These are phyloP conservation scores for Spongospora subterranea DNA, from an alignment of 208 protist genomes.

Conservation along the genomic window DNA sequence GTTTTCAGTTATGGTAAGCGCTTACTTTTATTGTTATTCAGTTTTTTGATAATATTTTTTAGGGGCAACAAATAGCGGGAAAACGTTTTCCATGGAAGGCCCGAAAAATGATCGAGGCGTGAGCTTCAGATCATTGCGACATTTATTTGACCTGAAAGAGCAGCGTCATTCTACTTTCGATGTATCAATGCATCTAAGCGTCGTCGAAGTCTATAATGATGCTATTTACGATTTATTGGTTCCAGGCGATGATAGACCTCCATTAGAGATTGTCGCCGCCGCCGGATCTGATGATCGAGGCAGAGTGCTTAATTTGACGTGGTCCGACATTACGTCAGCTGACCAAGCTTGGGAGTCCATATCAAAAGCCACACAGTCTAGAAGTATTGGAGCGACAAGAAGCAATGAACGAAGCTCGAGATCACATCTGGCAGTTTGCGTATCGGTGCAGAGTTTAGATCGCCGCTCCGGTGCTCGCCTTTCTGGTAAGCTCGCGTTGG, in stretches of 20 bases:
- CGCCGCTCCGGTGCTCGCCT: neutral
- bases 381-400: neutral
- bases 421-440: slow-evolving; percentile 20
- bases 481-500: slow-evolving; percentile 86
- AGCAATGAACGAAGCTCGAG: slow-evolving; percentile 39
- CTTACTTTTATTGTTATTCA: neutral
- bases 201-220: slow-evolving; percentile 53
- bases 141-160: slow-evolving; percentile 24
- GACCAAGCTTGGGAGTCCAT: neutral
- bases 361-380: neutral
- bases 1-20: slow-evolving; percentile 34
- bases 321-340: neutral
- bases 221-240: slow-evolving; percentile 20
- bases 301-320: slow-evolving; percentile 1
- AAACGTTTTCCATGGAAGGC: slow-evolving; percentile 51
- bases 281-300: neutral
- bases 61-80: slow-evolving; percentile 46
- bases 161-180: neutral
- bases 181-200: neutral
- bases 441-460: neutral
- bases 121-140: neutral
- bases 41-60: neutral
- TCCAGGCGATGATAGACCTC: neutral
- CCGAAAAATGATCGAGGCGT: slow-evolving; percentile 26
- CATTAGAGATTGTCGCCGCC: neutral